A percentile compares a stretch with the other conserved stretches of the same genome.
Evolutionary conservation across 2,329 filamentous ascomycete species (phyloP).

Genomic region (Diplodia scrobiculata): DNA sequence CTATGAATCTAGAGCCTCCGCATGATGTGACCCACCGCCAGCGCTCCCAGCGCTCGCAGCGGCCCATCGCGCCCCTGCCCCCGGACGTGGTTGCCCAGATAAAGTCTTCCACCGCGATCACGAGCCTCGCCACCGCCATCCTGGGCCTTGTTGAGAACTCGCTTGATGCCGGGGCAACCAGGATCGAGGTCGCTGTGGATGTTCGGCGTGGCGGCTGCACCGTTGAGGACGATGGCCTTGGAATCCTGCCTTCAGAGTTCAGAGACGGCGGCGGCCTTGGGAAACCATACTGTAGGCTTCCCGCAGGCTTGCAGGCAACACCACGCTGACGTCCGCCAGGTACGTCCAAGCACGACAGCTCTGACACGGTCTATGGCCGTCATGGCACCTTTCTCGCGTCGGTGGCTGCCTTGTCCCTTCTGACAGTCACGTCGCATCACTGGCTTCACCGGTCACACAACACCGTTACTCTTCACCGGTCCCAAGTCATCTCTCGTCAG

Average conservation of each 20-base stretch:
- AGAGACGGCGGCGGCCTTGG: constrained; percentile 68
- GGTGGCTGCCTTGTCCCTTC: constrained; percentile 71
- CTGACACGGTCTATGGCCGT: constrained; percentile 61
- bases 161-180: constrained; percentile 74
- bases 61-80: constrained; percentile 67
- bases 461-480: constrained; percentile 70
- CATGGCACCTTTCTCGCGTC: constrained; percentile 77
- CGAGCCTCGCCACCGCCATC: constrained; percentile 70
- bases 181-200: constrained; percentile 71
- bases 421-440: constrained; percentile 75
- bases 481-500: constrained; percentile 65
- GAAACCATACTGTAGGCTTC: constrained; percentile 67
- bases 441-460: constrained; percentile 62
- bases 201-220: constrained; percentile 73
- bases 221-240: constrained; percentile 81
- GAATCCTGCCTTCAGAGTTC: constrained; percentile 76
- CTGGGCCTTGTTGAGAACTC: constrained; percentile 78
- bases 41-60: constrained; percentile 25
- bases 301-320: constrained; percentile 23
- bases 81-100: constrained; percentile 73
- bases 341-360: constrained; percentile 68
- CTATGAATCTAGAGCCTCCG: constrained; percentile 24
- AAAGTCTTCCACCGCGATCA: constrained; percentile 80
- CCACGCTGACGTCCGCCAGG: constrained; percentile 53
- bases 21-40: constrained; percentile 19